phyloP scores from a whole-genome alignment of 2,329 filamentous ascomycete genomes.

The Colletotrichum melonis region DNA sequence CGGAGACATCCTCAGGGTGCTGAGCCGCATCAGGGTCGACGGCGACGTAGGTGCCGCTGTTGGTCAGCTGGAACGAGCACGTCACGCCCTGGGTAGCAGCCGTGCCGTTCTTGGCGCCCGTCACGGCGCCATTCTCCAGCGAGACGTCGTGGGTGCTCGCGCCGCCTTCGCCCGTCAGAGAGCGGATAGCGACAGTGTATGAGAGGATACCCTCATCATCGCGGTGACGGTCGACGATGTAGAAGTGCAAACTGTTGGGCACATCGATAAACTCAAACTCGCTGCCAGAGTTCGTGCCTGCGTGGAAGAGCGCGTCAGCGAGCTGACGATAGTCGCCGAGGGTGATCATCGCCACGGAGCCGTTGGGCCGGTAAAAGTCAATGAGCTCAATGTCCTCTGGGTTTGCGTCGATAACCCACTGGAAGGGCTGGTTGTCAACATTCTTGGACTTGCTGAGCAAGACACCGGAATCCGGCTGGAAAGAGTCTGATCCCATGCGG shows the following conservation, averaged over 20 bases:
- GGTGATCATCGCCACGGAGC: constrained; percentile 57
- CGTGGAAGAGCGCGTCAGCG: constrained; percentile 65
- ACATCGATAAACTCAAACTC: constrained; percentile 60
- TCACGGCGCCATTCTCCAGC: constrained; percentile 49
- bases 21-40: constrained; percentile 27
- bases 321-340: constrained; percentile 66
- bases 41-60: constrained; percentile 52
- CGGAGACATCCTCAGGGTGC: constrained; percentile 49
- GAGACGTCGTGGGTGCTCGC: constrained; percentile 49
- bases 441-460: constrained; percentile 66
- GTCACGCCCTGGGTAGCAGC: constrained; percentile 49
- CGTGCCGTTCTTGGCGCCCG: constrained; percentile 37
- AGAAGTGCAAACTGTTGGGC: constrained; percentile 61
- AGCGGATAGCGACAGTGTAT: constrained; percentile 60
- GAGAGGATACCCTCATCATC: constrained; percentile 55
- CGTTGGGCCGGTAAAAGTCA: constrained; percentile 62
- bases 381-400: constrained; percentile 62
- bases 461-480: constrained; percentile 62
- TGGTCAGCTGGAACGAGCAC: constrained; percentile 60
- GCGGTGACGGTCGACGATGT: constrained; percentile 56
- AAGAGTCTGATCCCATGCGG: constrained; percentile 64
- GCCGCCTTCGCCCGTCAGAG: constrained; percentile 50
- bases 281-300: constrained; percentile 62
- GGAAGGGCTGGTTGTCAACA: constrained; percentile 57
- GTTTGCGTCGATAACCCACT: constrained; percentile 66